Base-by-base conservation (phyloP, 1,139 yeast species). In the Debaryomyces udenii region DNA sequence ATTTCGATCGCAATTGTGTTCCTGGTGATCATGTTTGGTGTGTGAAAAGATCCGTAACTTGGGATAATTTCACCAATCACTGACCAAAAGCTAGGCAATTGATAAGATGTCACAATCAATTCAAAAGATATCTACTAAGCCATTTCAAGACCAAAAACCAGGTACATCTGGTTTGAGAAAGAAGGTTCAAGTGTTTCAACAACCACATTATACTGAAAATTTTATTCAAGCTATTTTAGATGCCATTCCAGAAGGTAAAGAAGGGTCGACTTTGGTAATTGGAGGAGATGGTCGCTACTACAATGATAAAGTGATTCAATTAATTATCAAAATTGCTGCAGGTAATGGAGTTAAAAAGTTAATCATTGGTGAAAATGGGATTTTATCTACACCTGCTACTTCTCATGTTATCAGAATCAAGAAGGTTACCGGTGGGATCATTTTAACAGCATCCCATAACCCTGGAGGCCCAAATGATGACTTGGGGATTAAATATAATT, bases 201-300 rank as follows among this genome's bases (percentile, higher is more conserved):
- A 85, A 58, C 76, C 78, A 9, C 74, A 88, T 60, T 93, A 93
- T 68, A 86, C 96, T 2, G 99, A 93, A 64, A 93, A 93, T 71
- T 93, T 93, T 68, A 79, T 93, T 50, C 99, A 93, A 64, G 80
- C 97, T 15, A 78, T 89, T 49, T 66, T 93, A 44, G 80, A 81
- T 43, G 80, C 97, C 31, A 91, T 93, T 54, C 99, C 98, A 11
- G 96, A 91, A 62, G 97, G 97, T 23, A 68, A 83, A 6, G 45
- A 78, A 42, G 86, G 72, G 46, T 75, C 96, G 3, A 82, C 87
- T 4, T 74, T 93, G 48, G 97, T 91, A 3, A 83, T 93, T 51
- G 99, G 99, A 43, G 99, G 99, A 45, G 99, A 93, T 62, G 99
- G 99, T 40, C 83, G 99, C 53, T 93, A 74, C 73, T 93, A 88